Evolutionary conservation across 495 filamentous ascomycete genomes (phyloP), one percentile per base, ranked within the genome.

Genomic region (Rhypophila decipiens): DNA sequence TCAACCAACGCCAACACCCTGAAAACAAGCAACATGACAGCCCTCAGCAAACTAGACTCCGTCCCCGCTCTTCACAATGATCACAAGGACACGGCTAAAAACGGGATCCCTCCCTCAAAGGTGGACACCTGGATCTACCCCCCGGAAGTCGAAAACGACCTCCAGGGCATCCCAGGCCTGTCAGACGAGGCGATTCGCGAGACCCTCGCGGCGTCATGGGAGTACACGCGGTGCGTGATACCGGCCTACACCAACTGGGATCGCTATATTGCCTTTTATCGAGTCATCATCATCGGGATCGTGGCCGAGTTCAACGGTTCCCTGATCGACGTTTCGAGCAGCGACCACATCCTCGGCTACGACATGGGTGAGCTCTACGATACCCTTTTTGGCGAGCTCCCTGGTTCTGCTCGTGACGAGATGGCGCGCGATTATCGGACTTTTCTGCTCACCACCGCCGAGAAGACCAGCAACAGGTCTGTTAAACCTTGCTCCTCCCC

Each of bases 221-320:
- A 55, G 24, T 46, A 46, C 31, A 38, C 44, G 3, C 31, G 44
- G 13, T 50, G 49, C 45, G 49, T 56, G 22, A 56, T 56, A 13
- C 52, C 52, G 10, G 2, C 2, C n/a, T 56, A 42, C 29, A 52
- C 48, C 23, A 52, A 52, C 37, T 52, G 49, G 49, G 11, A 4
- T 9, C 31, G 49, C 18, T 56, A 56, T 35, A 11, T 56, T 10
- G 48, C 52, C 17, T 56, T 56, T 27, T 5, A 9, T 9, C 49
- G 52, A 7, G 41, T 52, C 27, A 47, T 56, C 31, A 34, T 48
- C 19, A 44, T 56, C 9, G 49, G 37, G 5, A 48, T 52, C 41
- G 35, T 56, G 12, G 49, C 52, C 19, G 52, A 56, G 39, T 56
- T 52, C 41, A 39, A 42, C 22, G 52, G 52, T 23, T 23, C 20